Evolutionary conservation across 2,329 filamentous ascomycete genomes (phyloP).

Genomic region (Curvularia hawaiiensis): DNA sequence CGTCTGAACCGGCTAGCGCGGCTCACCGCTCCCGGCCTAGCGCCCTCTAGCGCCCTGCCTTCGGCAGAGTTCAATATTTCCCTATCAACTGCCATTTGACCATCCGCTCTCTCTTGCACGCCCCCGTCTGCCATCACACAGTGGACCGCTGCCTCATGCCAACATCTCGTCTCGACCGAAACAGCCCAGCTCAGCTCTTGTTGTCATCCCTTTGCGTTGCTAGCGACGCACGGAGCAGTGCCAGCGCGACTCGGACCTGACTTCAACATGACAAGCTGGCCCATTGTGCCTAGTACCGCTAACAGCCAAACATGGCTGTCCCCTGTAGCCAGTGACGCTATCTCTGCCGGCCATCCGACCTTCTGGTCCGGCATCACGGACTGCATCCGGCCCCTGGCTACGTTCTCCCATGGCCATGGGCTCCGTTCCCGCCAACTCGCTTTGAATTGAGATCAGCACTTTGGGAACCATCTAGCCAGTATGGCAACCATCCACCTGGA

Average conservation of each 20-base stretch:
- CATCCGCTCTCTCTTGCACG: neutral
- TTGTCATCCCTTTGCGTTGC: neutral
- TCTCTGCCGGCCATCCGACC: constrained; percentile 7
- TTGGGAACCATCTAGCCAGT: constrained; percentile 4
- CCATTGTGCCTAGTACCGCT: neutral
- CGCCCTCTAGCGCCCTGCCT: neutral
- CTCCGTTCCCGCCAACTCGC: constrained; percentile 5
- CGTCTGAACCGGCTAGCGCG: neutral
- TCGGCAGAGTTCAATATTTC: neutral
- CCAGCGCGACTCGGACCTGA: neutral
- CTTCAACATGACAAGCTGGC: constrained; percentile 8
- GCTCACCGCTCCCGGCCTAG: neutral
- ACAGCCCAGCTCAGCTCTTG: neutral
- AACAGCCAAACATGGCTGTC: neutral
- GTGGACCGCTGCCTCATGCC: neutral
- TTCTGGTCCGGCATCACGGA: constrained; percentile 8
- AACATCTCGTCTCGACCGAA: neutral
- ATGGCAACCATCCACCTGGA: constrained; percentile 3
- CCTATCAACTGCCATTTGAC: neutral
- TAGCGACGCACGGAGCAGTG: neutral
- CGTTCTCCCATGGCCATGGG: constrained; percentile 9
- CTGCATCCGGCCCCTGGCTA: neutral
- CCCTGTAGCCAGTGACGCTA: constrained; percentile 1
- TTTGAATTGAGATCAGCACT: neutral
- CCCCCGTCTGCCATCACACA: neutral